phyloP scores from a whole-genome alignment of 768 basidiomycete species.

The Pleurotus sapidus region DNA sequence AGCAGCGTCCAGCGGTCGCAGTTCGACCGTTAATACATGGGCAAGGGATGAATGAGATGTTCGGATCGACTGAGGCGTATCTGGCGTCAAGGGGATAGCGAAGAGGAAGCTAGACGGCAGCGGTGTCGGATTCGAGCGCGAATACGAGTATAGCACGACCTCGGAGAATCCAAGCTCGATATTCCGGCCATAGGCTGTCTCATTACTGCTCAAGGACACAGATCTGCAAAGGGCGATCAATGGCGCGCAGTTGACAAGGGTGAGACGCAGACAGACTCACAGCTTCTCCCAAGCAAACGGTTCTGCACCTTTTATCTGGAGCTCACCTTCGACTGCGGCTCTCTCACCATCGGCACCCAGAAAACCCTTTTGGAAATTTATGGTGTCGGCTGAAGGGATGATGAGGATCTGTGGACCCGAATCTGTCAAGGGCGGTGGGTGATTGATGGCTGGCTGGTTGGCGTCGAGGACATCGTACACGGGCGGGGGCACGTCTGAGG shows the following conservation, averaged over 20 bases:
- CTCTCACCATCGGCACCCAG: constrained; percentile 81
- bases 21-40: constrained; percentile 66
- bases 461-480: constrained; percentile 42
- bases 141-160: constrained; percentile 50
- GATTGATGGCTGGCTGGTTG: constrained; percentile 8
- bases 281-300: constrained; percentile 60
- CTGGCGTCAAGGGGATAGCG: constrained; percentile 72
- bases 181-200: constrained; percentile 56
- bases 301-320: constrained; percentile 75
- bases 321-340: constrained; percentile 83
- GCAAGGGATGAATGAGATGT: constrained; percentile 71
- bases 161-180: constrained; percentile 66
- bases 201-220: constrained; percentile 63
- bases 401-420: constrained; percentile 67
- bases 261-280: constrained; percentile 44
- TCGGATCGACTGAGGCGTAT: constrained; percentile 81
- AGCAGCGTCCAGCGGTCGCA: constrained; percentile 47
- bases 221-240: constrained; percentile 39
- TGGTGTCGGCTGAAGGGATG: constrained; percentile 62
- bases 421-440: constrained; percentile 10
- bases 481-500: constrained; percentile 52
- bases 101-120: constrained; percentile 74
- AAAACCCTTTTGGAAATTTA: constrained; percentile 84
- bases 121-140: constrained; percentile 27
- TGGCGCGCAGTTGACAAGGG: constrained; percentile 11